Evolutionary conservation across 306 rosid species (phyloP).

Genomic region (Vigna trinervia): DNA sequence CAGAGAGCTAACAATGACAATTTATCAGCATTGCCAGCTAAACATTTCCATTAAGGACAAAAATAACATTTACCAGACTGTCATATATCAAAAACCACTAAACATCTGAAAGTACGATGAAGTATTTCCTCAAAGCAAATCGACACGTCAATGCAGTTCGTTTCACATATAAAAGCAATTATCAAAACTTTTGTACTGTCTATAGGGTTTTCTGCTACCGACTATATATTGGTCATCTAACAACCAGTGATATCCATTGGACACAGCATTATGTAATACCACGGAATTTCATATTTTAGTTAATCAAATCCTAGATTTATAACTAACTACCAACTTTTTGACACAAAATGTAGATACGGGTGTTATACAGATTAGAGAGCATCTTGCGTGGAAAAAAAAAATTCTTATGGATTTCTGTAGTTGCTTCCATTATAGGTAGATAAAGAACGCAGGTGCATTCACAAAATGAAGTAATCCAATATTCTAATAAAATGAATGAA

Average conservation of each 20-base stretch:
- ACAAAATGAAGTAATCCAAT: slow-evolving; percentile 4
- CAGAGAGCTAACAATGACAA: not conserved
- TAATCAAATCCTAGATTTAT: slow-evolving; percentile 9
- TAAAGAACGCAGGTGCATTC: not conserved
- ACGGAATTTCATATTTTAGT: not conserved
- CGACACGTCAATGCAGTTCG: not conserved
- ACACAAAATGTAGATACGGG: slow-evolving; percentile 3
- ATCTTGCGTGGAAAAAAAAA: not conserved
- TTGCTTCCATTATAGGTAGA: not conserved
- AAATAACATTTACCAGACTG: not conserved
- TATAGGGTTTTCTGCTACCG: not conserved
- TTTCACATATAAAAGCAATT: no score
- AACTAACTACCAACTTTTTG: not conserved
- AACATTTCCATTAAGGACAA: slow-evolving; percentile 13
- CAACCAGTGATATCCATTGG: slow-evolving; percentile 14
- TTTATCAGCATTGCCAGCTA: not conserved
- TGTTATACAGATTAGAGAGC: slow-evolving; percentile 8
- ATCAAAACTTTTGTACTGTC: no score
- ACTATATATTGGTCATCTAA: not conserved
- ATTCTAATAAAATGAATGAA: slow-evolving; percentile 8
- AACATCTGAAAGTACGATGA: not conserved
- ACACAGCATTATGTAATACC: not conserved
- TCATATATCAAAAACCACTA: not conserved
- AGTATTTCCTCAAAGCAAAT: slow-evolving; percentile 1
- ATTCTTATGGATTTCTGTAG: slow-evolving; percentile 15